These are phyloP conservation scores for Penicillium sp. DNA, from an alignment of 2,329 filamentous ascomycete species.

Conservation along the genomic window DNA sequence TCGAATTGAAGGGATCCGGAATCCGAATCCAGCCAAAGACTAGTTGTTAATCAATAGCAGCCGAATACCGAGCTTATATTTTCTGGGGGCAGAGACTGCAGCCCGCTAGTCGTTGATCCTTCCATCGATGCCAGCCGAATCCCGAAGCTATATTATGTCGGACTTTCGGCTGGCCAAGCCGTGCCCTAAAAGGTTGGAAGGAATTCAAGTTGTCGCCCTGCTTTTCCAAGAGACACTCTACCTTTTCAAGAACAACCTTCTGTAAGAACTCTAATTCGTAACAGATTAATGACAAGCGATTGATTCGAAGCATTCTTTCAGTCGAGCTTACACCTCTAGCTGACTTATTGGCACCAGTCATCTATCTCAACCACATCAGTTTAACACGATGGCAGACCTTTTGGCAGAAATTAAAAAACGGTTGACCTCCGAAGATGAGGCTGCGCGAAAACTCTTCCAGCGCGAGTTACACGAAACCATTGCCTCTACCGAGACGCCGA, in stretches of 20 bases:
- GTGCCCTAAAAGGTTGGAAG: background rate
- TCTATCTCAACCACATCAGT: too few relatives aligned
- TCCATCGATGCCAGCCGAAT: background rate
- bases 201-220: too few relatives aligned
- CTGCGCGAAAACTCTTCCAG: background rate
- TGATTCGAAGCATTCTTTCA: conserved; percentile 18
- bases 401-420: background rate
- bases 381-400: background rate
- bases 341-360: too few relatives aligned
- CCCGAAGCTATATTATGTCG: background rate
- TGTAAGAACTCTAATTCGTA: too few relatives aligned
- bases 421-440: background rate
- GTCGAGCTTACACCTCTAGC: too few relatives aligned
- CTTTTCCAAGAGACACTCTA: background rate
- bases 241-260: background rate
- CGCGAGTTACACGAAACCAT: background rate
- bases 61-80: background rate
- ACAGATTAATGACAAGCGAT: background rate
- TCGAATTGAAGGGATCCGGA: background rate
- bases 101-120: too few relatives aligned
- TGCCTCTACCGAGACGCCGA: background rate
- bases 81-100: too few relatives aligned
- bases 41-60: background rate
- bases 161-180: background rate
- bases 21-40: background rate